A percentile compares a stretch with the other conserved stretches of the same genome.
These are phyloP conservation scores for Xylaria acuta DNA, from an alignment of 495 filamentous ascomycete genomes.

Conservation along the genomic window DNA sequence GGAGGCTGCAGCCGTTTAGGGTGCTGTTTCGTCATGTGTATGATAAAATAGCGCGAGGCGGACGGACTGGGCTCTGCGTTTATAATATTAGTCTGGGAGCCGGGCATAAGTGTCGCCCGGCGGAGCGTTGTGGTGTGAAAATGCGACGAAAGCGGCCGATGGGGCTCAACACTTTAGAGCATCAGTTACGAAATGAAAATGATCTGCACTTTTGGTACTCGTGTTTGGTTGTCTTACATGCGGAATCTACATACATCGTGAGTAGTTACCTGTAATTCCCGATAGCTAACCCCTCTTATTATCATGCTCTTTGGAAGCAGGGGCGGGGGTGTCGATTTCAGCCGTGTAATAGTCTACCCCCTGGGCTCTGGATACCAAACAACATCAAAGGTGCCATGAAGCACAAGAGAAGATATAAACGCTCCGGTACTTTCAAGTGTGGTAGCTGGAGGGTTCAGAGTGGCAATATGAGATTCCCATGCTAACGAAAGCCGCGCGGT, in stretches of 20 bases:
- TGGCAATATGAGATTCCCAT: neutral
- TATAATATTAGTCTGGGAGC: neutral
- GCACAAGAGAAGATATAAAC: neutral
- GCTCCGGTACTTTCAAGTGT: neutral
- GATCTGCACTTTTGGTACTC: neutral
- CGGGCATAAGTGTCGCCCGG: neutral
- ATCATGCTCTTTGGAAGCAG: neutral
- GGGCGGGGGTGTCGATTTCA: neutral
- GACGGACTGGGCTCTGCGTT: neutral
- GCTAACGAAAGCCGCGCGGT: neutral
- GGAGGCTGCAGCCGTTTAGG: constrained; percentile 41
- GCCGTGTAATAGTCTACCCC: neutral
- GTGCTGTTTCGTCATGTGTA: neutral
- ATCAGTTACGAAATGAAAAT: neutral
- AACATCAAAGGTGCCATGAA: neutral
- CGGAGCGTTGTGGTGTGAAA: neutral
- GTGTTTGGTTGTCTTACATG: neutral
- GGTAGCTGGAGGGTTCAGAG: neutral
- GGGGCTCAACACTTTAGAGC: neutral
- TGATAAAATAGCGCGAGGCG: neutral
- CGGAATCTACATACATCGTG: neutral
- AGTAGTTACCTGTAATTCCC: neutral
- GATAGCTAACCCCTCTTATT: neutral
- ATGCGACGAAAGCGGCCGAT: neutral
- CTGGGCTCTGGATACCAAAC: neutral